Conservation (phyloP, 768 basidiomycete genomes). For the Stropharia rugosoannulata region DNA sequence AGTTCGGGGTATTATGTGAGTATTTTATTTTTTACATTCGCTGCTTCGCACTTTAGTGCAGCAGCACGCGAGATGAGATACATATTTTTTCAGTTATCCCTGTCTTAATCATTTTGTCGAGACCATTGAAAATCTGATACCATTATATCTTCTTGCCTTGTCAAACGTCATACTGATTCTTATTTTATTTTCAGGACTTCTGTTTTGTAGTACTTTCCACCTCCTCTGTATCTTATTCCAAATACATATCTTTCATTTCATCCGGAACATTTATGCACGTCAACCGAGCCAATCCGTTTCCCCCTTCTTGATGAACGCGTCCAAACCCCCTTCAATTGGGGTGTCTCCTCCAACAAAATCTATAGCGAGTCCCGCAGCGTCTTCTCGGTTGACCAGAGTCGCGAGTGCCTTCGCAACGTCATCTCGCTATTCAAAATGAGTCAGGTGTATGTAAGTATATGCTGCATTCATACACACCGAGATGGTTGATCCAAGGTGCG, state of each 20-base stretch:
- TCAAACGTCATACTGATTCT: background rate
- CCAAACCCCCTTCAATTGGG: constrained; percentile 44
- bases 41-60: background rate
- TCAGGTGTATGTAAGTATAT: background rate
- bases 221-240: background rate
- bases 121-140: constrained; percentile 33
- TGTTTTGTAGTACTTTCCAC: background rate
- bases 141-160: background rate
- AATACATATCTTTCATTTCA: background rate
- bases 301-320: constrained; percentile 48
- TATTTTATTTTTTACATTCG: background rate
- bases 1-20: constrained; percentile 1
- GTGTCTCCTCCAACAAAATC: constrained; percentile 59
- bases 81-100: constrained; percentile 34
- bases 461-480: constrained; percentile 35
- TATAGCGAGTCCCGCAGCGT: constrained; percentile 55
- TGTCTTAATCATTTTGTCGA: constrained; percentile 33
- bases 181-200: background rate
- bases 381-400: constrained; percentile 46
- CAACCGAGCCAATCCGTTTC: constrained; percentile 41
- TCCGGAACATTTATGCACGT: background rate
- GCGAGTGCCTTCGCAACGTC: constrained; percentile 56
- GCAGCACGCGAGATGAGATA: constrained; percentile 24
- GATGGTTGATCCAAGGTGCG: constrained; percentile 45
- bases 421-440: constrained; percentile 39